Conservation (phyloP, 1,139 yeast species). For the Saccharomyces hybrid region DNA sequence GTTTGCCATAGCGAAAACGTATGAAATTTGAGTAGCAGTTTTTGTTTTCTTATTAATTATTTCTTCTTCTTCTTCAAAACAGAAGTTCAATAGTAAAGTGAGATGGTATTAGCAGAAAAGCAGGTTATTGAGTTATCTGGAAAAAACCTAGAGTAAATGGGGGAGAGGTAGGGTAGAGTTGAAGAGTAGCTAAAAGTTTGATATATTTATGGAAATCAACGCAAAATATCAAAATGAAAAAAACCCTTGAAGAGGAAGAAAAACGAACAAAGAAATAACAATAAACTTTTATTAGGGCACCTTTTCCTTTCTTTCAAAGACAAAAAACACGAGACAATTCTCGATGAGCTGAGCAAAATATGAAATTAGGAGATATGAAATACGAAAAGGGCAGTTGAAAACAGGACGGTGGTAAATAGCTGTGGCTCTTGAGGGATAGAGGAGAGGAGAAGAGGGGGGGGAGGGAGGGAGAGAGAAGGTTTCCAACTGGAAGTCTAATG, state of each 20-base stretch:
- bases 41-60: background rate
- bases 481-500: background rate
- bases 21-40: background rate
- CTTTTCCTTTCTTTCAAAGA: background rate
- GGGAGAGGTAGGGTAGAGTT: background rate
- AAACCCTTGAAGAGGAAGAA: background rate
- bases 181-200: background rate
- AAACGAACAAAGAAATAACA: background rate
- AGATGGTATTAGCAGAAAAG: background rate
- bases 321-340: background rate
- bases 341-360: background rate
- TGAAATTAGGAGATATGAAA: background rate
- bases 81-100: background rate
- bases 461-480: background rate
- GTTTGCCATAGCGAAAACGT: background rate
- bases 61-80: background rate
- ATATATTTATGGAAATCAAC: background rate
- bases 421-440: background rate
- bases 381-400: background rate
- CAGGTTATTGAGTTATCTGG: constrained; percentile 3
- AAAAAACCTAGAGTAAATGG: background rate
- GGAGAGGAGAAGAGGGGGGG: too few species aligned
- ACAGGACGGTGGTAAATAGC: background rate
- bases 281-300: background rate
- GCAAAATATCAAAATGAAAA: background rate